Evolutionary conservation across 768 basidiomycete genomes (phyloP).

Genomic region (Strobilomyces dryophilus): DNA sequence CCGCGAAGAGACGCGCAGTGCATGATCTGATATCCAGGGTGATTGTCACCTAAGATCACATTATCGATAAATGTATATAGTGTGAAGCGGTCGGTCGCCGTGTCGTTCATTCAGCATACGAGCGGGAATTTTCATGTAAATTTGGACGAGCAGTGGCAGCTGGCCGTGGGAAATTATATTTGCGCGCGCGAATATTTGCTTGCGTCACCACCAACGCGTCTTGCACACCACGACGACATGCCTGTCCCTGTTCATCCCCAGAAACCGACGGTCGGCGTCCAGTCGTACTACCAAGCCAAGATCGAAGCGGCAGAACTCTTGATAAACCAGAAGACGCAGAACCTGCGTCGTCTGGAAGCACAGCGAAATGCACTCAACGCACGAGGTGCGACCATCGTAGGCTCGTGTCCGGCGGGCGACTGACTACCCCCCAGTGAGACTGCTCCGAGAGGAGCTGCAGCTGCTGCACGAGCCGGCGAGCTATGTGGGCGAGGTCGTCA

Average conservation of each 20-base stretch:
- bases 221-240: conserved; percentile 25
- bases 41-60: no score
- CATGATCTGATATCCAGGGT: no score
- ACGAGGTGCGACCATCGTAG: conserved; percentile 53
- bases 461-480: conserved; percentile 92
- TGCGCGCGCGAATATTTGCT: background rate
- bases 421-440: conserved; percentile 53
- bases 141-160: no score
- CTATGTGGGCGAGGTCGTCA: conserved; percentile 97
- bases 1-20: no score
- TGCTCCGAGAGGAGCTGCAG: conserved; percentile 90
- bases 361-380: conserved; percentile 97
- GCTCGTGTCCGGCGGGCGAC: background rate
- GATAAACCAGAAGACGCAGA: conserved; percentile 96
- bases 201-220: background rate
- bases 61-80: no score
- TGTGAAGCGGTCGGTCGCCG: no score
- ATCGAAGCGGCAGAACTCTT: conserved; percentile 90
- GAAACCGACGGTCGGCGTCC: conserved; percentile 60
- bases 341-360: conserved; percentile 90
- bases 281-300: conserved; percentile 93
- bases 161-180: background rate
- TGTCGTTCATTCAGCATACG: no score
- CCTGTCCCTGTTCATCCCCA: conserved; percentile 33
- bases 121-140: no score